Base-by-base conservation (phyloP, 164 flowering plant genomes). In the Magnolia officinalis region DNA sequence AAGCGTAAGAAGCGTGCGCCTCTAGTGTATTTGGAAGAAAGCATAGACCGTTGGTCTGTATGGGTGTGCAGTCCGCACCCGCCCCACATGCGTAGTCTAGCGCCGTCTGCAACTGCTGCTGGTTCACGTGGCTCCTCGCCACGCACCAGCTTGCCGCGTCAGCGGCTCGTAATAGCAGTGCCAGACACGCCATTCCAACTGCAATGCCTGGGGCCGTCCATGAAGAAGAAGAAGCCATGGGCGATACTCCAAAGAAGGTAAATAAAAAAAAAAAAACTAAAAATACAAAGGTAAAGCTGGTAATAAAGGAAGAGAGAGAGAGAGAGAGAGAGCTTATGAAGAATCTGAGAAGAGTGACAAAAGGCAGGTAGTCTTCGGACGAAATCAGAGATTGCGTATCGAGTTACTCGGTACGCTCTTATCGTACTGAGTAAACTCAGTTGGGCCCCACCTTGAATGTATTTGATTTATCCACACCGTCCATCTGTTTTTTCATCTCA, bases 1-100 rank as follows among this genome's bases (percentile, higher is more conserved):
- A 90, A 24, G 96, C 98, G 72, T 92, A 93, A 7, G 98, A 93
- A 65, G 98, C 94, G 70, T 93, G 98, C 6, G 91, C 90, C n/a
- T 83, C 88, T 3, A 92, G 18, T 4, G 96, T 90, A 79, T 92
- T 92, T 1, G 98, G 98, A 0, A 90, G 89, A 73, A 71, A 93
- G 74, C 98, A 93, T 8, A 90, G 89, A 0, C 96, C 95, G 11
- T 75, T 50, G 0, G 89, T 11, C 77, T 75, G 87, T 2, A 93
- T 68, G 2, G 96, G 95, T 0, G 80, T 55, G 72, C 98, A 93
- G 77, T 92, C 98, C 1, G 94, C 96, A 0, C 96, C 98, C 2
- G 88, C 66, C 5, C 80, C 81, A 70, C 98, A 92, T 9, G 96
- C 98, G 61, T 90, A 93, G 82, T 93, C 93, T 63, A 93, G 58